Percentiles rank a stretch among this genome's conserved stretches.
Evolutionary conservation across 169 alveolate species (phyloP).

Genomic region (Pseudocohnilembus persalinus): DNA sequence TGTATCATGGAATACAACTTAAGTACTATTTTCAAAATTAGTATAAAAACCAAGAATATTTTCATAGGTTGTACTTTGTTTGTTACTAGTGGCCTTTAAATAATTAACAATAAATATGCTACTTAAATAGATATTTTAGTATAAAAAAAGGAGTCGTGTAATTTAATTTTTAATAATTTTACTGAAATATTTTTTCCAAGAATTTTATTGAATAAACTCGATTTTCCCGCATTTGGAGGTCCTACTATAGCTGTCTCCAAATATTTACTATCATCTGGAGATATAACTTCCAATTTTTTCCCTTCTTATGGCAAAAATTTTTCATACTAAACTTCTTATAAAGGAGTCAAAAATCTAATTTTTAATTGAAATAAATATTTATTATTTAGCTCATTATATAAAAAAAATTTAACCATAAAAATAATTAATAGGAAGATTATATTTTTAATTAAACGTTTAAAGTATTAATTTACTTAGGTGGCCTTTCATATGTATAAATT

Average conservation of each 20-base stretch:
- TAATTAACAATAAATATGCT: too few species aligned
- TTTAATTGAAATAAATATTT: too few species aligned
- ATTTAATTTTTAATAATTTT: too few species aligned
- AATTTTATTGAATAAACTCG: conserved; percentile 34
- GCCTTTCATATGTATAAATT: conserved; percentile 42
- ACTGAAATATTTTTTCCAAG: not conserved
- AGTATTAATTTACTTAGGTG: conserved; percentile 31
- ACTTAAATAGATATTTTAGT: too few species aligned
- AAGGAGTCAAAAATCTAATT: conserved; percentile 12
- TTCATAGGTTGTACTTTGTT: conserved; percentile 50
- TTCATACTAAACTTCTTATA: conserved; percentile 33
- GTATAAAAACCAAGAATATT: conserved; percentile 31
- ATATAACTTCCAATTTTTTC: conserved; percentile 1
- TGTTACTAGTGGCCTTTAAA: conserved; percentile 38
- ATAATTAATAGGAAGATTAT: too few species aligned
- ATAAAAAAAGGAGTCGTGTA: too few species aligned
- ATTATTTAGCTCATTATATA: too few species aligned
- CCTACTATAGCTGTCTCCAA: conserved; percentile 49
- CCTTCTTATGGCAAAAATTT: conserved; percentile 6
- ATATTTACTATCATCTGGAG: conserved; percentile 37
- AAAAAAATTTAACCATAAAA: too few species aligned
- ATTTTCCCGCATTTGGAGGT: conserved; percentile 63
- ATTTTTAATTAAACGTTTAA: not conserved
- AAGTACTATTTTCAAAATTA: conserved; percentile 7
- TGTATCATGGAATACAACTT: conserved; percentile 46